Evolutionary conservation across 148 eudicot species (phyloP).

Genomic region (Chenopodium album): DNA sequence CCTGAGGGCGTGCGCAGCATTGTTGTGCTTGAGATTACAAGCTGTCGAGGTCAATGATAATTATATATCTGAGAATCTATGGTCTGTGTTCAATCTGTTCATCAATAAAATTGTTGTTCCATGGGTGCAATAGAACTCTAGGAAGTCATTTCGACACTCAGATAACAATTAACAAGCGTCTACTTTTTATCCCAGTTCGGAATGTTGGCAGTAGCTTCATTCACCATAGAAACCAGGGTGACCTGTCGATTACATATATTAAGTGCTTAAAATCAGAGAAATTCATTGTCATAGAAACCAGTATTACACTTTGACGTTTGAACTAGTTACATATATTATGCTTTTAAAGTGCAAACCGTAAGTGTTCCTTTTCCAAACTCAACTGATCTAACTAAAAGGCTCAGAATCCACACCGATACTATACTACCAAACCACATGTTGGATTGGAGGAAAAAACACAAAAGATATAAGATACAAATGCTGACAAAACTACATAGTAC

Average conservation of each 20-base stretch:
- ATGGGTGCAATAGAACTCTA: not conserved
- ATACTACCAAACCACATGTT: not conserved
- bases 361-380: not conserved
- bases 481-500: too few species aligned
- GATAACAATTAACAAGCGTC: not conserved
- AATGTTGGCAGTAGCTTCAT: constrained; percentile 69
- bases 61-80: constrained; percentile 14
- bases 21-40: constrained; percentile 15
- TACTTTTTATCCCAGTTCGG: constrained; percentile 50
- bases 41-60: constrained; percentile 1
- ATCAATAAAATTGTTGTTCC: not conserved
- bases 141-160: not conserved
- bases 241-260: constrained; percentile 32
- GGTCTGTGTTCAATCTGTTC: constrained; percentile 13
- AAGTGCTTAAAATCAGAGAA: not conserved
- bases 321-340: not conserved
- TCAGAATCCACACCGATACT: not conserved
- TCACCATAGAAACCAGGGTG: constrained; percentile 63
- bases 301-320: not conserved
- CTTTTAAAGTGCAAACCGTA: not conserved
- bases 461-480: too few species aligned
- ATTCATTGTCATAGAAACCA: not conserved
- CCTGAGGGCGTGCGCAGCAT: not conserved
- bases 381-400: not conserved
- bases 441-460: too few species aligned